phyloP scores from a whole-genome alignment of 2,329 filamentous ascomycete genomes.

The Coleophoma eucalyptorum region DNA sequence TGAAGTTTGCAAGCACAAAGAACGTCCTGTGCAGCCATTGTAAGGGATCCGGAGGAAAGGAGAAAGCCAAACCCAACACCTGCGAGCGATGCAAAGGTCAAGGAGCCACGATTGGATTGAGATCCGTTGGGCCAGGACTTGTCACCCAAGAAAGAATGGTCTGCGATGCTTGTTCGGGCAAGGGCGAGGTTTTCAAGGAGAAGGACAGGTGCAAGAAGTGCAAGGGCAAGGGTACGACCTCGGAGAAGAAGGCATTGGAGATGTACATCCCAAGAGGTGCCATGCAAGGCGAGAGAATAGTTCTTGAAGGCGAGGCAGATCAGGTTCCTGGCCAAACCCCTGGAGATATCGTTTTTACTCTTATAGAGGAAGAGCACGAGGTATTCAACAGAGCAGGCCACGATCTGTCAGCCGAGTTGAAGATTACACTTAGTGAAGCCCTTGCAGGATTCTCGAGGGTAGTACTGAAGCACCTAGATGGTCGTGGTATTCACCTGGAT shows the following conservation, averaged over 20 bases:
- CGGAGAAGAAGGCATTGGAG: constrained; percentile 91
- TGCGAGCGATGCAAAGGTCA: constrained; percentile 83
- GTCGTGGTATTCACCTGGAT: constrained; percentile 78
- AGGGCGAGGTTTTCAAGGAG: constrained; percentile 85
- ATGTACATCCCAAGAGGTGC: constrained; percentile 91
- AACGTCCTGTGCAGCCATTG: constrained; percentile 85
- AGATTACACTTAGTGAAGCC: constrained; percentile 78
- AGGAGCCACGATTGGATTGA: constrained; percentile 72
- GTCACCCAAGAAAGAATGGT: constrained; percentile 75
- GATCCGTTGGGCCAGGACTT: constrained; percentile 82
- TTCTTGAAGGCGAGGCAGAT: constrained; percentile 90
- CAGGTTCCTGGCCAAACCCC: constrained; percentile 85
- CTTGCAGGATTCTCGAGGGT: constrained; percentile 86
- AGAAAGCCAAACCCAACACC: constrained; percentile 78
- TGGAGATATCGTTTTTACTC: constrained; percentile 87
- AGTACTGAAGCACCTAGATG: constrained; percentile 89
- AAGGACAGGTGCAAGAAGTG: constrained; percentile 99
- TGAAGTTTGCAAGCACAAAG: constrained; percentile 94
- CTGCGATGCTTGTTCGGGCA: constrained; percentile 80
- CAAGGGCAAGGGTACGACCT: constrained; percentile 84
- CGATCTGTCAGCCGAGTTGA: constrained; percentile 78
- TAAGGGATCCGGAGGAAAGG: constrained; percentile 86
- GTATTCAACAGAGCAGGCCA: constrained; percentile 78
- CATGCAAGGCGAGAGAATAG: constrained; percentile 82
- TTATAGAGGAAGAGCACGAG: constrained; percentile 79